A percentile compares a stretch with the other conserved stretches of the same genome.
These are phyloP conservation scores for Atkinsonella hypoxylon DNA, from an alignment of 2,329 filamentous ascomycete genomes.

Conservation along the genomic window DNA sequence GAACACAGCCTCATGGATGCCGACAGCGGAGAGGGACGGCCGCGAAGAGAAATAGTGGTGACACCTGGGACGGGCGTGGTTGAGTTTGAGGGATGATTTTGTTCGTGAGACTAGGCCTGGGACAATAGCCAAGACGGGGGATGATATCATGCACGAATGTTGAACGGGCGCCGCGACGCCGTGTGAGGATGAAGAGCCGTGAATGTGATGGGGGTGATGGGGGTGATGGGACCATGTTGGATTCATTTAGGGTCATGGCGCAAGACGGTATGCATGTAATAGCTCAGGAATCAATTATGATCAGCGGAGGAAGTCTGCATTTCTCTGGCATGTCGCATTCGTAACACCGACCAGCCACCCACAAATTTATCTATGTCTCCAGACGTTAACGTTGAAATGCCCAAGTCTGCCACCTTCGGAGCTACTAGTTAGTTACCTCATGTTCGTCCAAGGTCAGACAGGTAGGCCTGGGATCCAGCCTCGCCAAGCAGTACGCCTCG, in stretches of 20 bases:
- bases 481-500: constrained; percentile 45
- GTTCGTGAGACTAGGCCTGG: background rate
- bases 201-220: background rate
- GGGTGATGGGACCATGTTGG: background rate
- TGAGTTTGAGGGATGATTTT: constrained; percentile 28
- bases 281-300: background rate
- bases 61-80: constrained; percentile 25
- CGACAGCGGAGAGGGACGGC: constrained; percentile 15
- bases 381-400: no score
- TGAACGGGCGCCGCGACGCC: background rate
- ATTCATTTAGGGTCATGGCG: background rate
- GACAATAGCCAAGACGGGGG: background rate
- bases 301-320: background rate
- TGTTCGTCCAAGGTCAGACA: no score
- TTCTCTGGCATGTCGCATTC: background rate
- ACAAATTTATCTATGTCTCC: no score
- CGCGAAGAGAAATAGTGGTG: constrained; percentile 15
- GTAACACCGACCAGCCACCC: no score
- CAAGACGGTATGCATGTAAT: background rate
- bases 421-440: no score
- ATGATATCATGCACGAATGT: constrained; percentile 6
- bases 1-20: constrained; percentile 24
- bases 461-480: constrained; percentile 53
- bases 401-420: no score
- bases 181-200: background rate